phyloP scores from a whole-genome alignment of 768 basidiomycete genomes.

The Megacollybia marginata region DNA sequence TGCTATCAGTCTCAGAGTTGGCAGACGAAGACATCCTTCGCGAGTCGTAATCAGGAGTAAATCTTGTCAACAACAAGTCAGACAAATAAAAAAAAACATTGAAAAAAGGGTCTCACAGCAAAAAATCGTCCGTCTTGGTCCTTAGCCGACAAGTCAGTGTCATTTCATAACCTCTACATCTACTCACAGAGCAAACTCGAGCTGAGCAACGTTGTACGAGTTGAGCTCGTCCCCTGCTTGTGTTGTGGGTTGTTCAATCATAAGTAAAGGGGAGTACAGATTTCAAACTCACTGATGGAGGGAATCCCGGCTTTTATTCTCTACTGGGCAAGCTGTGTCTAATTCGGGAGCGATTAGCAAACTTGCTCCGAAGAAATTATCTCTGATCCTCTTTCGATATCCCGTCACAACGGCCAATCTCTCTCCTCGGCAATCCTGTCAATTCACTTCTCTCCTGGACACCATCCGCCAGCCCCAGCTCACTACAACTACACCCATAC shows the following conservation, averaged over 20 bases:
- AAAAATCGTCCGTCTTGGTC: constrained; percentile 27
- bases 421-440: not conserved
- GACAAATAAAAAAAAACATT: constrained; percentile 9
- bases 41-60: constrained; percentile 38
- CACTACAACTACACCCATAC: constrained; percentile 4
- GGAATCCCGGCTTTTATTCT: no score
- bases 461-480: constrained; percentile 9
- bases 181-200: constrained; percentile 56
- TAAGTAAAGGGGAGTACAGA: constrained; percentile 16
- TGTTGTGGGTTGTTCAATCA: constrained; percentile 48
- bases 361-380: constrained; percentile 5
- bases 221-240: constrained; percentile 37
- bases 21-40: constrained; percentile 78
- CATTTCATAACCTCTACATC: no score
- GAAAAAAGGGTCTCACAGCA: constrained; percentile 23
- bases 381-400: not conserved
- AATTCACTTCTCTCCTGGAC: constrained; percentile 2
- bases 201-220: constrained; percentile 56
- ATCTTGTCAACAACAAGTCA: constrained; percentile 8
- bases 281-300: no score
- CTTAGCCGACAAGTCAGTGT: constrained; percentile 31
- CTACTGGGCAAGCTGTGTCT: no score
- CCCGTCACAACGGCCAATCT: constrained; percentile 1
- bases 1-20: constrained; percentile 64
- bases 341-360: constrained; percentile 28